Evolutionary conservation across 2,329 filamentous ascomycete species (phyloP).

Genomic region (Septoria petroselini): DNA sequence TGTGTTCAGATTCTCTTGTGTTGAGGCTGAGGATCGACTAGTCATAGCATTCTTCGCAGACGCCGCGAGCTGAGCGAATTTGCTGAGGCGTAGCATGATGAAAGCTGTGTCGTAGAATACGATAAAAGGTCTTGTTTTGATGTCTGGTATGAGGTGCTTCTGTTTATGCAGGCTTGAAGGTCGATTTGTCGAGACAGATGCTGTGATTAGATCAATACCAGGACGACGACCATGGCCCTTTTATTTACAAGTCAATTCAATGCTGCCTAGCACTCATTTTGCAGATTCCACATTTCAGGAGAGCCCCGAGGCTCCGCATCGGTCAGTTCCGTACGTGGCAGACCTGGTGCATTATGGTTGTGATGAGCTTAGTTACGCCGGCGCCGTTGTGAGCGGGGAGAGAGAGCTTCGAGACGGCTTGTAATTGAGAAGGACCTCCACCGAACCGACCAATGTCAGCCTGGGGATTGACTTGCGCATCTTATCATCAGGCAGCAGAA

Average conservation of each 20-base stretch:
- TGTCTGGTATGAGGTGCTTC: background rate
- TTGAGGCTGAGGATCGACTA: slow-evolving; percentile 19
- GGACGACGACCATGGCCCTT: background rate
- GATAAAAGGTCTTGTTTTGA: background rate
- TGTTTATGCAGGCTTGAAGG: too few relatives aligned
- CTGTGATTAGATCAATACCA: too few relatives aligned
- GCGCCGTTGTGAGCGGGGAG: background rate
- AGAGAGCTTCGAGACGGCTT: slow-evolving; percentile 2
- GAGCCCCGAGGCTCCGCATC: slow-evolving; percentile 7
- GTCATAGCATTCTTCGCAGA: slow-evolving; percentile 25
- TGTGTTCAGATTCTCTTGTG: slow-evolving; percentile 23
- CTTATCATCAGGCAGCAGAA: slow-evolving; percentile 12
- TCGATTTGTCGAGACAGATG: too few relatives aligned
- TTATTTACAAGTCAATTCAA: slow-evolving; percentile 3
- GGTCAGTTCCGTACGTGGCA: slow-evolving; percentile 6
- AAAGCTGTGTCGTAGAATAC: background rate
- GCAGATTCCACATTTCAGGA: background rate
- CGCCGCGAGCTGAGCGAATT: slow-evolving; percentile 23
- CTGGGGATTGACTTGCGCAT: slow-evolving; percentile 1
- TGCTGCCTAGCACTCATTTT: slow-evolving; percentile 4
- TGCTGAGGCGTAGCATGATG: slow-evolving; percentile 25
- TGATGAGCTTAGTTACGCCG: slow-evolving; percentile 1
- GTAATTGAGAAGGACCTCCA: slow-evolving; percentile 1
- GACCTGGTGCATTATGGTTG: background rate
- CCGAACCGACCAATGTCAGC: slow-evolving; percentile 9